Conservation (phyloP, 2,329 filamentous ascomycete species). For the Coniochaeta hoffmannii region DNA sequence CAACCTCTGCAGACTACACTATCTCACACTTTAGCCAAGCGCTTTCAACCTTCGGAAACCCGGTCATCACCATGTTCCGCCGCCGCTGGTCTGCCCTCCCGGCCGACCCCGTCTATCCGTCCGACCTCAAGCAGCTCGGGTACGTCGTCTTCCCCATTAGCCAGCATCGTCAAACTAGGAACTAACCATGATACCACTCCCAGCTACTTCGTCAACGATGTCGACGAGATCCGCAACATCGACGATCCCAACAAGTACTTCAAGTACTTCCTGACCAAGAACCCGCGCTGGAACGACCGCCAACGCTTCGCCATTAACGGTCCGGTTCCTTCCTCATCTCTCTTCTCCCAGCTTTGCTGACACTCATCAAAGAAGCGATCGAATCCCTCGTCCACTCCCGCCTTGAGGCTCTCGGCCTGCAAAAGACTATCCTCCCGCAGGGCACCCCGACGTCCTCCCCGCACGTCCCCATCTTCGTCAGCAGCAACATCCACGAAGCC, state of each 20-base stretch:
- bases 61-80: slow-evolving; percentile 58
- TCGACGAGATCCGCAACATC: slow-evolving; percentile 68
- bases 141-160: slow-evolving; percentile 28
- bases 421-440: slow-evolving; percentile 54
- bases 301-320: slow-evolving; percentile 70
- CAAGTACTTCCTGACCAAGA: slow-evolving; percentile 65
- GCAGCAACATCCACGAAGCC: slow-evolving; percentile 42
- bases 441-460: slow-evolving; percentile 35
- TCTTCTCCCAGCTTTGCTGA: not conserved
- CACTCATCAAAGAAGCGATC: slow-evolving; percentile 41
- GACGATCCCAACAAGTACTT: slow-evolving; percentile 62
- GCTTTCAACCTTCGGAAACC: not conserved
- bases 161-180: not conserved
- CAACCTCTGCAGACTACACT: too few species aligned
- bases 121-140: slow-evolving; percentile 65
- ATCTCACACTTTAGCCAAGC: not conserved
- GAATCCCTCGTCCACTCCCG: slow-evolving; percentile 54
- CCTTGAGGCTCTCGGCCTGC: slow-evolving; percentile 52
- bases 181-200: not conserved
- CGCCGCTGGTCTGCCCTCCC: slow-evolving; percentile 62
- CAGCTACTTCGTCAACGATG: slow-evolving; percentile 72
- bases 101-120: slow-evolving; percentile 58
- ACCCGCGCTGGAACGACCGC: slow-evolving; percentile 68
- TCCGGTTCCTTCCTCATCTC: slow-evolving; percentile 20
- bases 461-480: slow-evolving; percentile 62